phyloP scores from a whole-genome alignment of 305 asterid species.

The Nicotiana rustica region DNA sequence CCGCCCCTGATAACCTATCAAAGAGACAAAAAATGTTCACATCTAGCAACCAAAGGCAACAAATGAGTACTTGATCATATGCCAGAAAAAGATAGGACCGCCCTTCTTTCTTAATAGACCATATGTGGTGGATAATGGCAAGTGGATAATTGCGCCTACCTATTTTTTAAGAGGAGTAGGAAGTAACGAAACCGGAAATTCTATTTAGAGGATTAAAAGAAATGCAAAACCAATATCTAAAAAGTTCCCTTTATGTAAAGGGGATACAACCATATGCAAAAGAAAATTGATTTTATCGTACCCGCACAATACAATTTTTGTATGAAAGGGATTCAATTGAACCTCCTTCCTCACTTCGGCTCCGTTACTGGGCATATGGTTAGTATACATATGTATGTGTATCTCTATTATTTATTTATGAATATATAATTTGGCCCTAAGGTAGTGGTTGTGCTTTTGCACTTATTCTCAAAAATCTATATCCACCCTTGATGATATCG shows the following conservation, averaged over 20 bases:
- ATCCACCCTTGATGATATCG: not conserved
- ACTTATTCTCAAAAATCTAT: not conserved
- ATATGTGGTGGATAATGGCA: constrained; percentile 4
- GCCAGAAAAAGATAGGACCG: constrained; percentile 20
- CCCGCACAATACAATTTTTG: too few relatives aligned
- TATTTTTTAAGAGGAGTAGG: too few relatives aligned
- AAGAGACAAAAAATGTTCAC: not conserved
- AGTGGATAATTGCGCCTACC: not conserved
- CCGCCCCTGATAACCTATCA: not conserved
- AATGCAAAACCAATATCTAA: too few relatives aligned
- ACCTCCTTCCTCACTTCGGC: too few relatives aligned
- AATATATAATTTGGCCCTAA: not conserved
- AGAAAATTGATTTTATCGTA: too few relatives aligned
- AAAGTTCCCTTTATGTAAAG: too few relatives aligned
- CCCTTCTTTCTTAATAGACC: not conserved
- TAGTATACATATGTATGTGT: not conserved
- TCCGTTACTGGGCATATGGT: not conserved
- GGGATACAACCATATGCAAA: too few relatives aligned
- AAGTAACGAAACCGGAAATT: too few relatives aligned
- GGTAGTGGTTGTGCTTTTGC: not conserved
- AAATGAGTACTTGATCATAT: constrained; percentile 23
- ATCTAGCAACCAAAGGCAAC: constrained; percentile 28
- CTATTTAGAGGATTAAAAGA: too few relatives aligned
- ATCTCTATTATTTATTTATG: too few relatives aligned
- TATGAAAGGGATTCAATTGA: too few relatives aligned